Evolutionary conservation across 169 alveolate genomes (phyloP), one percentile per base, ranked within the genome.

Genomic region (Cryptosporidium baileyi): DNA sequence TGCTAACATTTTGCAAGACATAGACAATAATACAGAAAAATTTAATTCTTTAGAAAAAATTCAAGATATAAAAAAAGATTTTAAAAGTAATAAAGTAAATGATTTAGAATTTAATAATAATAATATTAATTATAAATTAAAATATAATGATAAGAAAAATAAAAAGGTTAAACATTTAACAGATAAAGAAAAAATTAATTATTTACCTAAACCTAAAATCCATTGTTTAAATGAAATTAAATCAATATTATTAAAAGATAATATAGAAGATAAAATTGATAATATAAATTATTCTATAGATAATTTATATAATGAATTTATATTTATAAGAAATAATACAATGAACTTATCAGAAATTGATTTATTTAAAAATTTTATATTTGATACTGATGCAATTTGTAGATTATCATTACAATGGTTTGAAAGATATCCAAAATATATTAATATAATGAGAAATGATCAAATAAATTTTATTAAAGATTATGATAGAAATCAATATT

Each of bases 341-440:
- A 9, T 47, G 19, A 47, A 47, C 19, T n/a, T 47, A n/a, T 47
- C 59, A n/a, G 59, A 26, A n/a, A 26, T 28, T 1, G 54, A 57
- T 3, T 30, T 74, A 24, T 43, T 74, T 0, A 38, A 38, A 24
- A 36, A 34, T 3, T 41, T 74, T 52, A 43, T 74, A 24, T 54
- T n/a, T 51, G 85, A 74, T 54, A 8, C 61, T n/a, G 67, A 74
- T 28, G 49, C 65, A 24, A 36, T 57, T 8, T 74, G 85, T 41
- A 74, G 85, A 22, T 11, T 74, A 9, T 51, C 85, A 32, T 19
- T 38, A n/a, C 30, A 57, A 57, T 74, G 85, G 85, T 51, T 74
- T 41, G 60, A 51, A 43, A 74, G 57, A 17, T 74, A 54, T 54
- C 85, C 85, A 43, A 57, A n/a, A n/a, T 74, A 51, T 74, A 47